These are phyloP conservation scores for Nepenthes alata DNA, from an alignment of 179 eudicot species.

Conservation along the genomic window DNA sequence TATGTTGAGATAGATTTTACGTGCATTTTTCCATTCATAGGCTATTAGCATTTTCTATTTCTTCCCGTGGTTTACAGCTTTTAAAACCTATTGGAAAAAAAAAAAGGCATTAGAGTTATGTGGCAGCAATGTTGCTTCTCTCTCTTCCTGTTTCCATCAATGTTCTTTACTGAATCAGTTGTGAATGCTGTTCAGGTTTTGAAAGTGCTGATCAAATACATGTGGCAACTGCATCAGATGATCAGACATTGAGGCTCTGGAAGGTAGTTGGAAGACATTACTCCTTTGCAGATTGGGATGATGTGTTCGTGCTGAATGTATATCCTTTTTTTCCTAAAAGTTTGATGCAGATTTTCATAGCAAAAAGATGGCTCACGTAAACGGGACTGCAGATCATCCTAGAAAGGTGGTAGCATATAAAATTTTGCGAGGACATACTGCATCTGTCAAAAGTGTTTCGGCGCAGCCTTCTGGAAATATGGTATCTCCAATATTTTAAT, in stretches of 20 bases:
- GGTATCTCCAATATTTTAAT: conserved; percentile 27
- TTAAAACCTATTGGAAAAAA: too few relatives aligned
- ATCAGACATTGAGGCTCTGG: conserved; percentile 78
- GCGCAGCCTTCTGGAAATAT: conserved; percentile 64
- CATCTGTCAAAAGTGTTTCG: conserved; percentile 69
- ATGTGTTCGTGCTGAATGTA: conserved; percentile 1
- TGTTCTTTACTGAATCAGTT: background rate
- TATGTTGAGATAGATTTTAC: too few relatives aligned
- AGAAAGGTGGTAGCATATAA: conserved; percentile 46
- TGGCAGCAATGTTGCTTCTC: too few relatives aligned
- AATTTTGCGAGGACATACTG: conserved; percentile 76
- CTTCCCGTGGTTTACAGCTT: too few relatives aligned
- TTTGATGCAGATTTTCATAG: conserved; percentile 10
- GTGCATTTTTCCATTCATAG: too few relatives aligned
- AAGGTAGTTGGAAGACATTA: conserved; percentile 37
- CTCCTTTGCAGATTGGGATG: background rate
- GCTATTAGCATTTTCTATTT: too few relatives aligned
- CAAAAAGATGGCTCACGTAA: conserved; percentile 17
- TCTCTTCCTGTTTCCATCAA: too few relatives aligned
- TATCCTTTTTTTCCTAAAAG: conserved; percentile 11
- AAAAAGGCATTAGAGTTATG: too few relatives aligned
- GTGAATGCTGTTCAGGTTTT: conserved; percentile 17
- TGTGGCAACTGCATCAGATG: conserved; percentile 85
- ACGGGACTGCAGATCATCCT: conserved; percentile 26
- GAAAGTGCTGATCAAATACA: conserved; percentile 20